Evolutionary conservation across 2,329 filamentous ascomycete genomes (phyloP).

Genomic region (Venturia asperata): DNA sequence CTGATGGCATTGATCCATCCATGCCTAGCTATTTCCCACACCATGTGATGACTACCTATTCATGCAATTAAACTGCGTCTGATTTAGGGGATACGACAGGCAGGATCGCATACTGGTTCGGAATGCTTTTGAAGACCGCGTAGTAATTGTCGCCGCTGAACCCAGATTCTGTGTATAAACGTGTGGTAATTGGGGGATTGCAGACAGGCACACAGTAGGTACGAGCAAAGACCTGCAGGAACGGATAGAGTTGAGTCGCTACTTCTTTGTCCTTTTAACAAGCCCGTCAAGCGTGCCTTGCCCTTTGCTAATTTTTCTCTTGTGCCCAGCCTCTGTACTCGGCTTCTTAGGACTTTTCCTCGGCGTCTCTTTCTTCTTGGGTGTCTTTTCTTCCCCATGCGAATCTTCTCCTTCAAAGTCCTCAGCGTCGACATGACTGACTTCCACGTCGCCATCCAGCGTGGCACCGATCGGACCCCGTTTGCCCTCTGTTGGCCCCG

Average conservation of each 20-base stretch:
- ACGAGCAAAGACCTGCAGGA: not conserved
- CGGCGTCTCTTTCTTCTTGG: not conserved
- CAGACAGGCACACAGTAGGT: not conserved
- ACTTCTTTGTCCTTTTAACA: constrained; percentile 21
- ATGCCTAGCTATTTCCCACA: constrained; percentile 39
- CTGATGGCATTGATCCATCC: constrained; percentile 11
- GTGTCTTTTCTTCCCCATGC: not conserved
- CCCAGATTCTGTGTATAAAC: not conserved
- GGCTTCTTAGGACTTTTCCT: not conserved
- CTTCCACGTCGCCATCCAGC: not conserved
- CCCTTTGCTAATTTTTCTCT: constrained; percentile 17
- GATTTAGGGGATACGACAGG: not conserved
- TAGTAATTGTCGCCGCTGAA: not conserved
- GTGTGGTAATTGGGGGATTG: not conserved
- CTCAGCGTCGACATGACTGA: constrained; percentile 6
- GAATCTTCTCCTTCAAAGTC: constrained; percentile 1
- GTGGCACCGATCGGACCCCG: constrained; percentile 4
- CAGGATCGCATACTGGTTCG: not conserved
- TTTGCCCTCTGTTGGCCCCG: constrained; percentile 28
- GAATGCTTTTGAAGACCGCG: no score
- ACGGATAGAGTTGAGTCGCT: not conserved
- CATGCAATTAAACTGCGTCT: not conserved
- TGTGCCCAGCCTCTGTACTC: not conserved
- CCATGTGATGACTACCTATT: not conserved
- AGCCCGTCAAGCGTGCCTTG: constrained; percentile 21